phyloP scores from a whole-genome alignment of 495 filamentous ascomycete species.

The Talaromyces proteolyticus region DNA sequence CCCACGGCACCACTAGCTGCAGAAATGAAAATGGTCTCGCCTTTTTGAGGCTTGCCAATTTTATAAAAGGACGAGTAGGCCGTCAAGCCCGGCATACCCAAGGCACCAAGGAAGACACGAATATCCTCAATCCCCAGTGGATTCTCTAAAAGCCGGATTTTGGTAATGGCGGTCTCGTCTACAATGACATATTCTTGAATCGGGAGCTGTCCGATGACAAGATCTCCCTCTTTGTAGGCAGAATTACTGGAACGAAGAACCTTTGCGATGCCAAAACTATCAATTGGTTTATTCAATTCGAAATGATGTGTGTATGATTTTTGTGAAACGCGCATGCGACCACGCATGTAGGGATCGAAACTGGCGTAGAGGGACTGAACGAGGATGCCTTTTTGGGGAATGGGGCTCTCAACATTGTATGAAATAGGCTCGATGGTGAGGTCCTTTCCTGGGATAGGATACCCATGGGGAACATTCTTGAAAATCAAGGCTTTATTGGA shows the following conservation, averaged over 20 bases:
- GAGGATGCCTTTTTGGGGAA: conserved; percentile 64
- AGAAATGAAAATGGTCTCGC: conserved; percentile 75
- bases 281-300: conserved; percentile 48
- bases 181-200: conserved; percentile 52
- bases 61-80: conserved; percentile 66
- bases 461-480: conserved; percentile 61
- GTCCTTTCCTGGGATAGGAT: conserved; percentile 67
- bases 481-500: conserved; percentile 84
- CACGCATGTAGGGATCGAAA: conserved; percentile 85
- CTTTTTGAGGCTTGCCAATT: conserved; percentile 70
- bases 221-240: conserved; percentile 53
- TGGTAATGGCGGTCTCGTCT: not conserved
- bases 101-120: conserved; percentile 55
- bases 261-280: conserved; percentile 49
- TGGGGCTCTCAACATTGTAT: conserved; percentile 55
- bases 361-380: conserved; percentile 71
- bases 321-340: conserved; percentile 47
- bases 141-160: conserved; percentile 17
- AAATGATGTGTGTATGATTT: conserved; percentile 63
- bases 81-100: conserved; percentile 78
- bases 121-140: conserved; percentile 45
- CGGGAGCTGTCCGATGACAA: conserved; percentile 51
- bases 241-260: conserved; percentile 60
- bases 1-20: conserved; percentile 73
- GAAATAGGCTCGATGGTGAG: conserved; percentile 56